A percentile compares a stretch with the other conserved stretches of the same genome.
Evolutionary conservation across 345 rosid species (phyloP).

Genomic region (Eucalyptus rudis): DNA sequence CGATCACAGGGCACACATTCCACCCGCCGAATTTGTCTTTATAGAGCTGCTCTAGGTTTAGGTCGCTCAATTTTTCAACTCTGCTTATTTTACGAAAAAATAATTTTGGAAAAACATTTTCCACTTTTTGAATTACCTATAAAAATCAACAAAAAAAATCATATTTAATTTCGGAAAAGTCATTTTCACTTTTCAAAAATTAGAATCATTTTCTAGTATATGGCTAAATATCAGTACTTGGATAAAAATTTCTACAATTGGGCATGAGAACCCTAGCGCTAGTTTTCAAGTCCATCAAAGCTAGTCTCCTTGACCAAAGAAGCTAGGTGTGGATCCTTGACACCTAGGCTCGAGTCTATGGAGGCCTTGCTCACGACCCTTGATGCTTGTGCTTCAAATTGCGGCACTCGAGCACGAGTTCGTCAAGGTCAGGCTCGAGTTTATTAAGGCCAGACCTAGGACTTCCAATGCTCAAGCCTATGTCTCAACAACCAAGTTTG

Average conservation of each 20-base stretch:
- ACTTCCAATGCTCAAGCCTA: neutral
- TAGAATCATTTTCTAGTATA: neutral
- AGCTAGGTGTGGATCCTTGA: neutral
- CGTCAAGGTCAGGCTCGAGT: neutral
- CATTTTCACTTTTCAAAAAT: neutral
- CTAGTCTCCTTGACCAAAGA: neutral
- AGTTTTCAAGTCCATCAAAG: neutral
- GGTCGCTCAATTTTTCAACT: neutral
- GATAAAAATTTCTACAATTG: neutral
- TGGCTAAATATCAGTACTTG: no score
- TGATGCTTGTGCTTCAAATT: neutral
- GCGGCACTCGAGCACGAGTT: fast-evolving
- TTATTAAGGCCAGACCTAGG: neutral
- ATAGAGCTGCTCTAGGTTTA: neutral
- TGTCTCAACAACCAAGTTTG: neutral
- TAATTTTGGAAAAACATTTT: neutral
- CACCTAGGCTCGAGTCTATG: neutral
- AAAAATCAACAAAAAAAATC: no score
- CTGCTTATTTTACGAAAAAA: neutral
- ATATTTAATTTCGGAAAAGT: neutral
- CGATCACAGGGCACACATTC: neutral
- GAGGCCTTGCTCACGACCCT: neutral
- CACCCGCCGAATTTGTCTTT: neutral
- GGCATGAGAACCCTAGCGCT: neutral
- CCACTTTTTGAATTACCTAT: neutral